Evolutionary conservation across 1,284 basidiomycete species (phyloP), one percentile per base, ranked within the genome.

Genomic region (Apiotrichum akiyoshidainum): DNA sequence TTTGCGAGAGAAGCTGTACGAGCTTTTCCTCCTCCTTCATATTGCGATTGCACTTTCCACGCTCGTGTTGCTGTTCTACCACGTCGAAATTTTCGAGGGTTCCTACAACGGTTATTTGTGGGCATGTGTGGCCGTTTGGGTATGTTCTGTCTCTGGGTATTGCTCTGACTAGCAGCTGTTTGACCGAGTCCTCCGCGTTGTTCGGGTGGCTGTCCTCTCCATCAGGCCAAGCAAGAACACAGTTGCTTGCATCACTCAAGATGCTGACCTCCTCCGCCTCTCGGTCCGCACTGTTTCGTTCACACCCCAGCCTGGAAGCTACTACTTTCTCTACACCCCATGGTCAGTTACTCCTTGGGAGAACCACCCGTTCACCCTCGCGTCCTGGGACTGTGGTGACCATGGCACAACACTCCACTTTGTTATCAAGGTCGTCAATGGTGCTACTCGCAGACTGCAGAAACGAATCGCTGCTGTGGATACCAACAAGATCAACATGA

Each of bases 351-450:
- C 58, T 2, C 62, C 63, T 0, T 69, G 66, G 66, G 68, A 71
- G 48, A 69, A 68, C 39, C 68, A 69, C 55, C 64, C 67, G 13
- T 71, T 69, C 60, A 68, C 66, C 7, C 52, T 71, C 8, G 66
- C 67, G 3, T 53, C 52, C 14, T 50, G 50, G 40, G 9, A 31
- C 14, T 33, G 6, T 11, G n/a, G 9, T 9, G 7, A 11, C 8
- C 1, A 9, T 16, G 37, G 48, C 11, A 52, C 50, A 1, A 19
- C 26, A 5, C 57, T 69, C 13, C 48, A 65, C 37, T 69, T 69
- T 46, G 55, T 67, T 7, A 54, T 68, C n/a, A 60, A 56, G 16
- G 57, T 65, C 6, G 54, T 55, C 33, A 41, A 21, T 14, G 68
- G 66, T 21, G 60, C 58, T 1, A 71, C 68, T 16, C 54, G 62